Evolutionary conservation across 495 filamentous ascomycete species (phyloP).

Genomic region (Lindgomyces ingoldianus): DNA sequence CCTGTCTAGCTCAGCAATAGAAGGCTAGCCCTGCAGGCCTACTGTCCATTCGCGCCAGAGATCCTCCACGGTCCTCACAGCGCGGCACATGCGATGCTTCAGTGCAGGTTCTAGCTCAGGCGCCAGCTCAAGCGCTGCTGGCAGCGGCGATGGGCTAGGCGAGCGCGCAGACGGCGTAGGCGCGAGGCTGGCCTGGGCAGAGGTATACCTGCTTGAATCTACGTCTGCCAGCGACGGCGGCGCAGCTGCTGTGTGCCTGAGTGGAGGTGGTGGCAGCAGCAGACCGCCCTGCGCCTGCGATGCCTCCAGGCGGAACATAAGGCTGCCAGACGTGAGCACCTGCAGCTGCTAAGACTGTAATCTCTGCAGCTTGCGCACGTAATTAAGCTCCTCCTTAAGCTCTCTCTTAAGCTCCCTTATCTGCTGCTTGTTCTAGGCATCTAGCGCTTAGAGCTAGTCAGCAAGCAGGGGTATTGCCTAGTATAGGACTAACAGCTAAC

Average conservation of each 20-base stretch:
- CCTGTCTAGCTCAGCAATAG: constrained; percentile 7
- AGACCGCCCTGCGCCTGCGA: not conserved
- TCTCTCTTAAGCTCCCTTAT: not conserved
- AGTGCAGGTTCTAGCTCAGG: not conserved
- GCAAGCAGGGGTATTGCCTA: constrained; percentile 12
- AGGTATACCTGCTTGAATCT: constrained; percentile 10
- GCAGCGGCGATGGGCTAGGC: not conserved
- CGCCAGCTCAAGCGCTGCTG: no score
- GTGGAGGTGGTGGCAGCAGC: not conserved
- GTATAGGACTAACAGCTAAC: constrained; percentile 8
- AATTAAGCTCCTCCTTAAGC: not conserved
- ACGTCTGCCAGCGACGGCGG: not conserved
- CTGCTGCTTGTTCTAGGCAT: constrained; percentile 6
- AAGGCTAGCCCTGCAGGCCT: constrained; percentile 5
- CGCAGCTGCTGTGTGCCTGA: no score
- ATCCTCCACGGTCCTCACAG: constrained; percentile 3
- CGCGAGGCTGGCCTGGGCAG: not conserved
- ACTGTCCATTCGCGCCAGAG: constrained; percentile 2
- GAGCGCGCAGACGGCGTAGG: not conserved
- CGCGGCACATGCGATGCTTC: constrained; percentile 13
- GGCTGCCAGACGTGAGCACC: constrained; percentile 12
- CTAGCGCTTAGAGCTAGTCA: constrained; percentile 7
- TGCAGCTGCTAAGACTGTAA: constrained; percentile 15
- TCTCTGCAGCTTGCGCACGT: not conserved
- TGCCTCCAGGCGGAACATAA: constrained; percentile 10